Evolutionary conservation across 306 rosid genomes (phyloP).

Genomic region (Senna siamea): DNA sequence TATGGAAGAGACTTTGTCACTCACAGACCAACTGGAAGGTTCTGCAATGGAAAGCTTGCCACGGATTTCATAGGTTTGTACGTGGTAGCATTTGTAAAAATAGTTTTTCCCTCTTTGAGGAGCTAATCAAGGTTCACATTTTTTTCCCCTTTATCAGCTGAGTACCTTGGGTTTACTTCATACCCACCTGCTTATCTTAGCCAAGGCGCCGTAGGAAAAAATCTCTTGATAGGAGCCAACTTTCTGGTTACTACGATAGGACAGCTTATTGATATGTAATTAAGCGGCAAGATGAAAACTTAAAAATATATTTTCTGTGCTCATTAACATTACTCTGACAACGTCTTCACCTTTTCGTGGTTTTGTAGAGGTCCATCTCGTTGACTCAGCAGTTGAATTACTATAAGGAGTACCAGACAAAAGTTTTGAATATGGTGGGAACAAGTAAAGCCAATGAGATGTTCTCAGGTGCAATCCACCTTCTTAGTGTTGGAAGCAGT

Average conservation of each 20-base stretch:
- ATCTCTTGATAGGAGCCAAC: constrained; percentile 63
- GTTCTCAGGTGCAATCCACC: constrained; percentile 57
- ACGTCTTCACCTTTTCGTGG: neutral
- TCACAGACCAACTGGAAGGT: constrained; percentile 68
- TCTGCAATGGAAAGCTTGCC: constrained; percentile 72
- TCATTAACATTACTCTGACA: neutral
- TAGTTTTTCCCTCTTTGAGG: neutral
- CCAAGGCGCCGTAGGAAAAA: constrained; percentile 57
- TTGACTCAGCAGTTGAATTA: constrained; percentile 57
- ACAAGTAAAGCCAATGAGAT: constrained; percentile 47
- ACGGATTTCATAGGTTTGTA: constrained; percentile 61
- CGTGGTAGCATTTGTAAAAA: neutral
- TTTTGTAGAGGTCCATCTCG: constrained; percentile 50
- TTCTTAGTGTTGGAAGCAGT: constrained; percentile 65
- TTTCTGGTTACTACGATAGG: constrained; percentile 63
- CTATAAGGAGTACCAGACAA: constrained; percentile 55
- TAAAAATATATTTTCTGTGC: neutral
- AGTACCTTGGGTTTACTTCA: constrained; percentile 62
- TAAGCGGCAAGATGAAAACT: neutral
- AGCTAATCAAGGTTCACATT: neutral
- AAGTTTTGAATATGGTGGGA: constrained; percentile 59
- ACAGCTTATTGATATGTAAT: constrained; percentile 55
- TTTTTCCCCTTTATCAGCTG: constrained; percentile 46
- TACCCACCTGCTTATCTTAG: constrained; percentile 68
- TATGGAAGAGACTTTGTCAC: constrained; percentile 72